Evolutionary conservation across 345 rosid genomes (phyloP).

Genomic region (Hibiscus trionum): DNA sequence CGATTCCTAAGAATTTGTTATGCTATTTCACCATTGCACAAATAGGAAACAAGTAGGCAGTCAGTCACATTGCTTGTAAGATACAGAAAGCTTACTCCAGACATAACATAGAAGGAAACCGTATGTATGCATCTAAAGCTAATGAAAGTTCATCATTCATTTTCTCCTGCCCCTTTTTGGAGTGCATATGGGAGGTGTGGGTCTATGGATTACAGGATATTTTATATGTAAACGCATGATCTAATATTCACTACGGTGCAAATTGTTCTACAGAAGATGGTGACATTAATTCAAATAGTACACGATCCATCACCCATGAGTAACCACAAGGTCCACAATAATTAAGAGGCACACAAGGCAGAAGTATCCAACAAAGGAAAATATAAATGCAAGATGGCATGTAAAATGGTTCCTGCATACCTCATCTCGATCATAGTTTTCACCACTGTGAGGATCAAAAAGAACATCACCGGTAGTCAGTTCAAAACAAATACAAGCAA

Average conservation of each 20-base stretch:
- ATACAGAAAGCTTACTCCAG: not conserved
- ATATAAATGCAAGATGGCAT: not conserved
- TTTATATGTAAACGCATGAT: not conserved
- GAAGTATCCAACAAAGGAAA: not conserved
- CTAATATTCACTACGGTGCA: not conserved
- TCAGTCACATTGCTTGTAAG: not conserved
- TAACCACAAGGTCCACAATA: not conserved
- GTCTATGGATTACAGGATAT: not conserved
- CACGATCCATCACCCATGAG: not conserved
- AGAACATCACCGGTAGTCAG: conserved; percentile 86
- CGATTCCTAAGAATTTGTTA: not conserved
- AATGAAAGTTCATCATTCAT: not conserved
- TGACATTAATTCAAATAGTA: not conserved
- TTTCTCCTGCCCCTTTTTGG: not conserved
- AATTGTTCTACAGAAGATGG: not conserved
- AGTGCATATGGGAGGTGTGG: not conserved
- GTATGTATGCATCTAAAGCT: not conserved
- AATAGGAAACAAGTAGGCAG: not conserved
- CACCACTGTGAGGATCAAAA: conserved; percentile 93
- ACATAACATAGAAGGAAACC: not conserved
- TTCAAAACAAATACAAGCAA: conserved; percentile 93
- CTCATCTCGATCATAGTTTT: conserved; percentile 84
- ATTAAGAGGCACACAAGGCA: not conserved
- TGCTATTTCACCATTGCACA: not conserved
- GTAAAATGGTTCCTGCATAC: conserved; percentile 20